Evolutionary conservation across 306 rosid genomes (phyloP).

Genomic region (Quercus agrifolia): DNA sequence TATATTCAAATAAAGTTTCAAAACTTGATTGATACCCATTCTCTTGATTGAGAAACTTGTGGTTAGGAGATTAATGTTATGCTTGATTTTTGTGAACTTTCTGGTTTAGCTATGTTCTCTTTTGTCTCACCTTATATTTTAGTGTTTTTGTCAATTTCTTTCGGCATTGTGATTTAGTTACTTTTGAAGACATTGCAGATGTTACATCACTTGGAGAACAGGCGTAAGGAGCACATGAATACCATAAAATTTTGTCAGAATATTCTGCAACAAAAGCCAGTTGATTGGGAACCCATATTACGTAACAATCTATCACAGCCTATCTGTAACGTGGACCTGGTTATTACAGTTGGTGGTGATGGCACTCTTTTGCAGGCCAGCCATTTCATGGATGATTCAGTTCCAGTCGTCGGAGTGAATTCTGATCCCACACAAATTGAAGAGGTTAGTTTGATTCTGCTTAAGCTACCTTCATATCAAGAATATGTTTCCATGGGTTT

Average conservation of each 20-base stretch:
- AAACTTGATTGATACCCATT: not conserved
- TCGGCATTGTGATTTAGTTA: slow-evolving; percentile 3
- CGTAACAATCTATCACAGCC: slow-evolving; percentile 52
- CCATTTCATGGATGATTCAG: slow-evolving; percentile 69
- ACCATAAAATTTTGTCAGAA: slow-evolving; percentile 68
- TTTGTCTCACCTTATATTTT: not conserved
- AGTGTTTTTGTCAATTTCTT: not conserved
- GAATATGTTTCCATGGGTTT: slow-evolving; percentile 6
- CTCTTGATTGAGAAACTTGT: not conserved
- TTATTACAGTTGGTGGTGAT: slow-evolving; percentile 88
- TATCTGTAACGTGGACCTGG: slow-evolving; percentile 71
- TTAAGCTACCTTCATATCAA: slow-evolving; percentile 2
- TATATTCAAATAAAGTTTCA: not conserved
- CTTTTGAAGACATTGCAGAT: slow-evolving; percentile 41
- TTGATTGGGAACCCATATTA: slow-evolving; percentile 63
- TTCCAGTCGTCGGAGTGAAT: slow-evolving; percentile 92
- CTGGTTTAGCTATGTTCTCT: not conserved
- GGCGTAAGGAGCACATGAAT: slow-evolving; percentile 65
- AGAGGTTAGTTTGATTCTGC: slow-evolving; percentile 49
- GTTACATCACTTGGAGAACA: slow-evolving; percentile 53
- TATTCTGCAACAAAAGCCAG: slow-evolving; percentile 57
- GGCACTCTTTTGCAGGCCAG: slow-evolving; percentile 89
- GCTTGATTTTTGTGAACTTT: not conserved
- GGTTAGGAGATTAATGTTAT: not conserved
- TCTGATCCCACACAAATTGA: slow-evolving; percentile 79